Conservation (phyloP, 2,329 filamentous ascomycete species). For the Alternaria panax region DNA sequence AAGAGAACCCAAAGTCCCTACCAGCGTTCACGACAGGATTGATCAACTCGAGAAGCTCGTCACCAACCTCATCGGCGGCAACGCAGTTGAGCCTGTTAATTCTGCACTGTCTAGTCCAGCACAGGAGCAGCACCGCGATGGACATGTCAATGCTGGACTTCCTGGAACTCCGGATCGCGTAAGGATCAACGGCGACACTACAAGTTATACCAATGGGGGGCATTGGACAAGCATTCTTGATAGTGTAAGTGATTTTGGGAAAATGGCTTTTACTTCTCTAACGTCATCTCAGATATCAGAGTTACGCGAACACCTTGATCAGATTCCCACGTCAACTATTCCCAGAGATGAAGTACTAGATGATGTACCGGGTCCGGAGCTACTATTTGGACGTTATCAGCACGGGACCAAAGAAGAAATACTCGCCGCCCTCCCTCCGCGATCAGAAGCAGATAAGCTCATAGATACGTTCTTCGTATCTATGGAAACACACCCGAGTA, state of each 20-base stretch:
- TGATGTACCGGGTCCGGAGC: constrained; percentile 36
- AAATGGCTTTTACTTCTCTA: not conserved
- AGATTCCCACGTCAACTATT: constrained; percentile 35
- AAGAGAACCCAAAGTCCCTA: constrained; percentile 33
- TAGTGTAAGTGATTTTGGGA: constrained; percentile 31
- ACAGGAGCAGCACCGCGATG: constrained; percentile 7
- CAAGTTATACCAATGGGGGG: constrained; percentile 41
- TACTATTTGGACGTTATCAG: constrained; percentile 39
- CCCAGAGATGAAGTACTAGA: constrained; percentile 16
- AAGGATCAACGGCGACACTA: constrained; percentile 38
- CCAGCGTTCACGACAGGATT: constrained; percentile 48
- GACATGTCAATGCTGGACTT: constrained; percentile 22
- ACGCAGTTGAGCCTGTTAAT: constrained; percentile 15
- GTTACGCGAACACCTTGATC: constrained; percentile 41
- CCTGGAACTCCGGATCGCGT: constrained; percentile 40
- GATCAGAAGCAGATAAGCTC: constrained; percentile 35
- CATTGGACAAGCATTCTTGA: constrained; percentile 50
- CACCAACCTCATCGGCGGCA: constrained; percentile 43
- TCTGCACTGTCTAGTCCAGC: constrained; percentile 5
- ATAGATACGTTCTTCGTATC: constrained; percentile 36
- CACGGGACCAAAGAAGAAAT: constrained; percentile 41
- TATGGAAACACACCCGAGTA: constrained; percentile 41
- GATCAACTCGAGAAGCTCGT: constrained; percentile 48
- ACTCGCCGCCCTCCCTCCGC: constrained; percentile 37
- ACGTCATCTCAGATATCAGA: constrained; percentile 37